These are phyloP conservation scores for Alloteropsis semialata DNA, from an alignment of 176 grass and related monocot species.

Conservation along the genomic window DNA sequence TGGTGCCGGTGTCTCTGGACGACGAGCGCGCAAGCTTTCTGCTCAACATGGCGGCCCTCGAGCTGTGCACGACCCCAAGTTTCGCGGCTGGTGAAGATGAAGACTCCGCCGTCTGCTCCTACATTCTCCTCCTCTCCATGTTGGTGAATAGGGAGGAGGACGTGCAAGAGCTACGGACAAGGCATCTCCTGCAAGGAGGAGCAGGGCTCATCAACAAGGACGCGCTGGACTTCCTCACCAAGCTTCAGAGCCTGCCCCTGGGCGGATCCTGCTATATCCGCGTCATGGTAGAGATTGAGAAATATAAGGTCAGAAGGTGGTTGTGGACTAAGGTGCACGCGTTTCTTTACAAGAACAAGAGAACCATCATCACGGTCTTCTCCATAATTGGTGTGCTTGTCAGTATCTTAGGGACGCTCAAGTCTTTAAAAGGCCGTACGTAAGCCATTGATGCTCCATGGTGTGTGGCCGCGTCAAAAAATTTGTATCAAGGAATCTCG, in stretches of 20 bases:
- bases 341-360: not conserved
- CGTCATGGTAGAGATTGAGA: not conserved
- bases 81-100: not conserved
- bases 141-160: not conserved
- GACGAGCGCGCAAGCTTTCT: not conserved
- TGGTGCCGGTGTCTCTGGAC: not conserved
- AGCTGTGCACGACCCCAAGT: not conserved
- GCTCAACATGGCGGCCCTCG: not conserved
- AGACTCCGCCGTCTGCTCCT: not conserved
- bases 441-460: too few species aligned
- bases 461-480: too few species aligned
- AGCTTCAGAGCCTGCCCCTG: not conserved
- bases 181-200: not conserved
- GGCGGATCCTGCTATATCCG: not conserved
- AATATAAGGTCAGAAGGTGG: not conserved
- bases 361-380: not conserved
- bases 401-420: not conserved
- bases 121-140: not conserved
- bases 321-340: not conserved
- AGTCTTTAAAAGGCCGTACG: not conserved
- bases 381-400: not conserved
- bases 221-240: not conserved
- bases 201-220: not conserved
- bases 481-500: too few species aligned
- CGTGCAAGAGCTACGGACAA: not conserved